A percentile compares a stretch with the other conserved stretches of the same genome.
phyloP scores from a whole-genome alignment of 208 protist species.

The Jaenimonas drosophilae region DNA sequence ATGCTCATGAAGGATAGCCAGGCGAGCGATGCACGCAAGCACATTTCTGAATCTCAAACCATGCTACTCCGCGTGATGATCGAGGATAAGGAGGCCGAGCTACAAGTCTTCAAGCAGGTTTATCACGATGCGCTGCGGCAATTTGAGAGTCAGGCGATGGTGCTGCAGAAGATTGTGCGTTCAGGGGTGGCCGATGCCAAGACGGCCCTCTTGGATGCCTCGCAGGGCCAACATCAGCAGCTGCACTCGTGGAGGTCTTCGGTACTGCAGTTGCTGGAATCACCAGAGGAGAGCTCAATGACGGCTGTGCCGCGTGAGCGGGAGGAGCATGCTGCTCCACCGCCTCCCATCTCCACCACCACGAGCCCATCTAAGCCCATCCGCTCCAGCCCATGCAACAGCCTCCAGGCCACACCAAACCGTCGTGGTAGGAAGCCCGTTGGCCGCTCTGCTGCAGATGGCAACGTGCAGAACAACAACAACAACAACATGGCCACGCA shows the following conservation, averaged over 20 bases:
- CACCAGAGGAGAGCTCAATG: neutral
- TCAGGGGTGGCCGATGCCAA: constrained; percentile 29
- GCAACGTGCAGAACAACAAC: too few relatives aligned
- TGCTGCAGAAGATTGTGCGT: constrained; percentile 52
- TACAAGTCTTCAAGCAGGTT: constrained; percentile 45
- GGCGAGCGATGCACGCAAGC: constrained; percentile 49
- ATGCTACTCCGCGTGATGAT: constrained; percentile 48
- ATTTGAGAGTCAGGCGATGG: constrained; percentile 52
- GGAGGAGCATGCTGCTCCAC: too few relatives aligned
- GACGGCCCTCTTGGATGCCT: constrained; percentile 16
- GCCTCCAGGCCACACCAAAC: too few relatives aligned
- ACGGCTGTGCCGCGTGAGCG: constrained; percentile 1
- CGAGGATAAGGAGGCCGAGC: constrained; percentile 66
- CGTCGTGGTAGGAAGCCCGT: too few relatives aligned
- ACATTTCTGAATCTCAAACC: constrained; percentile 70
- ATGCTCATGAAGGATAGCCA: constrained; percentile 60
- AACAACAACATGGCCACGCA: neutral
- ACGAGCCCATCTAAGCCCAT: neutral
- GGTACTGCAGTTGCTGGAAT: constrained; percentile 18
- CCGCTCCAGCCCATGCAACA: too few relatives aligned
- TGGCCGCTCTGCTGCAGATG: too few relatives aligned
- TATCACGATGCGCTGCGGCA: constrained; percentile 69
- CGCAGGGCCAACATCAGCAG: constrained; percentile 15
- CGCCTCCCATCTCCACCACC: neutral
- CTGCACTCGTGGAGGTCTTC: constrained; percentile 41